Percentiles rank a stretch among this genome's conserved stretches.
Evolutionary conservation across 306 rosid species (phyloP).

Genomic region (Casuarina equisetifolia): DNA sequence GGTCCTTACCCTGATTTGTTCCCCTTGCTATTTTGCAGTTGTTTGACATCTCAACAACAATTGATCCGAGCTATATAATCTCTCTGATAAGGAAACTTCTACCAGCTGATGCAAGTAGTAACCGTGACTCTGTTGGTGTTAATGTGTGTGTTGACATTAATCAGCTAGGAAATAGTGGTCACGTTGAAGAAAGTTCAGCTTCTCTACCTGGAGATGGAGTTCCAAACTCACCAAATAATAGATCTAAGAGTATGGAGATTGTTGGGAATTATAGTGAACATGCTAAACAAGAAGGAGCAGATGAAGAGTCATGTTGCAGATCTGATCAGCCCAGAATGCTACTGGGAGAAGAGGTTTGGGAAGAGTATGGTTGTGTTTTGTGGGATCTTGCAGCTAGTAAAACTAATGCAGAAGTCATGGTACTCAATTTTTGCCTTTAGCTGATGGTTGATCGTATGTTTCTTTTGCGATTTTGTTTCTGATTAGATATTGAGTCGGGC

Average conservation of each 20-base stretch:
- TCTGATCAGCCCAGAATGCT: conserved; percentile 19
- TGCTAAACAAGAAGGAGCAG: conserved; percentile 28
- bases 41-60: conserved; percentile 86
- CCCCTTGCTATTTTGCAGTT: conserved; percentile 46
- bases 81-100: conserved; percentile 84
- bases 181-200: conserved; percentile 30
- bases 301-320: conserved; percentile 14
- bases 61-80: conserved; percentile 88
- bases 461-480: not conserved
- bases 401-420: conserved; percentile 92
- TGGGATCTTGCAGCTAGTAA: conserved; percentile 89
- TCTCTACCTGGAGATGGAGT: conserved; percentile 23
- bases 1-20: not conserved
- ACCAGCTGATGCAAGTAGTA: conserved; percentile 40
- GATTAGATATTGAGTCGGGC: not conserved
- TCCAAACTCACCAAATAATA: conserved; percentile 8
- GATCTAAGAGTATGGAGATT: conserved; percentile 45
- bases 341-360: conserved; percentile 59
- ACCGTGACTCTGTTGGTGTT: conserved; percentile 13
- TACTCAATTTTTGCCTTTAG: conserved; percentile 27
- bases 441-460: conserved; percentile 2
- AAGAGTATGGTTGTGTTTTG: conserved; percentile 80
- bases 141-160: conserved; percentile 21
- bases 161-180: conserved; percentile 16
- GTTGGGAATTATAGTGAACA: conserved; percentile 38